phyloP scores from a whole-genome alignment of 225 moss, liverwort and hornwort genomes.

The Pseudisothecium myosuroides region DNA sequence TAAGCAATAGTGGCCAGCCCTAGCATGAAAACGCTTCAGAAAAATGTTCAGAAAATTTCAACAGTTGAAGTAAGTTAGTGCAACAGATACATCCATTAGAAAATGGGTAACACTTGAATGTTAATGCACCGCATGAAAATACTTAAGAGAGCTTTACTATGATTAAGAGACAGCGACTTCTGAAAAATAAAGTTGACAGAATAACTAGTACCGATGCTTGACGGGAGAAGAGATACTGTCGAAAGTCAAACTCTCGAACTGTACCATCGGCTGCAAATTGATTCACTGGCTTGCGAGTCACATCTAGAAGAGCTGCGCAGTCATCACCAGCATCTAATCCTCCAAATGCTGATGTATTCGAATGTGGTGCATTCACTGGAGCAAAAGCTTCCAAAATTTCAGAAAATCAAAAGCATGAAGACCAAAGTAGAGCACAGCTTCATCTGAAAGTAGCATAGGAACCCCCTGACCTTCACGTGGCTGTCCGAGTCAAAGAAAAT shows the following conservation, averaged over 20 bases:
- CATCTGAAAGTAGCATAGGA: background rate
- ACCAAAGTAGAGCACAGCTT: background rate
- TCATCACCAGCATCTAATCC: constrained; percentile 82
- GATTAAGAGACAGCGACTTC: background rate
- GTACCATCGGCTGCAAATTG: constrained; percentile 72
- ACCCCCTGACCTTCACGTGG: background rate
- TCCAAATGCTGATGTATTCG: constrained; percentile 71
- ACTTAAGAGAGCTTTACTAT: background rate
- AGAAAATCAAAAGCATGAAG: background rate
- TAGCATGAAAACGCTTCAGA: background rate
- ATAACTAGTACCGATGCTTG: constrained; percentile 67
- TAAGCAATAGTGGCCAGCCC: background rate
- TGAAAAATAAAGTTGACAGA: background rate
- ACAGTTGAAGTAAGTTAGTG: background rate
- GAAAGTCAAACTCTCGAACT: constrained; percentile 93
- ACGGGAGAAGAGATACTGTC: constrained; percentile 94
- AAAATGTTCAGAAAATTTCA: background rate
- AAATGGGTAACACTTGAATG: background rate
- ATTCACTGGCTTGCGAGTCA: constrained; percentile 63
- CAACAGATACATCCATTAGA: background rate
- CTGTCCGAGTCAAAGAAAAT: background rate
- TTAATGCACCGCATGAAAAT: background rate
- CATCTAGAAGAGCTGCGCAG: constrained; percentile 70
- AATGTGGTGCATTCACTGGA: constrained; percentile 64
- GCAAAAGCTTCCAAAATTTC: background rate